phyloP scores from a whole-genome alignment of 2,329 filamentous ascomycete species.

The Drechslerella coelobrocha region DNA sequence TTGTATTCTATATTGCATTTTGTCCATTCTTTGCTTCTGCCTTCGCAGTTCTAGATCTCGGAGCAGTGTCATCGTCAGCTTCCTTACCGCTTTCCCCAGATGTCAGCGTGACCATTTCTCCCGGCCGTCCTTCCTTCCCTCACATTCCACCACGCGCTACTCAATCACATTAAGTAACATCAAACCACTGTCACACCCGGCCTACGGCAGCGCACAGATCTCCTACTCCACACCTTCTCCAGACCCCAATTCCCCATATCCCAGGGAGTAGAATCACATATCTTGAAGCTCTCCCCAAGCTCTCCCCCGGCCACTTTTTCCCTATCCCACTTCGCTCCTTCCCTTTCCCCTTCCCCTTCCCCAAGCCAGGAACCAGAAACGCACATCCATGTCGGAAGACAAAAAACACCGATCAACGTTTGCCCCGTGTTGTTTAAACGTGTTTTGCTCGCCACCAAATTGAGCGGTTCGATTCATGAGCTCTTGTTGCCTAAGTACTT shows the following conservation, averaged over 20 bases:
- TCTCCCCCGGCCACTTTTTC: too few species aligned
- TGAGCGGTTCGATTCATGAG: conserved; percentile 29
- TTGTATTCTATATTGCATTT: conserved; percentile 2
- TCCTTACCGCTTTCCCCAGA: conserved; percentile 2
- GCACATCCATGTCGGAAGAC: conserved; percentile 27
- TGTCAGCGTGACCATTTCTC: background rate
- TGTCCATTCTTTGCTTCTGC: background rate
- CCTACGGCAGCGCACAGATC: conserved; percentile 24
- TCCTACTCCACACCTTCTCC: conserved; percentile 30
- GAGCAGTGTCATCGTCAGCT: conserved; percentile 1
- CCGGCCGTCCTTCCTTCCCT: too few species aligned
- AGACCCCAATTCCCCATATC: conserved; percentile 38
- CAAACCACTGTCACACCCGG: conserved; percentile 30
- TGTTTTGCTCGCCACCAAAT: conserved; percentile 47
- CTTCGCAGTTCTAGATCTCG: background rate
- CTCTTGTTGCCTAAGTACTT: too few species aligned
- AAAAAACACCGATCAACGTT: conserved; percentile 22
- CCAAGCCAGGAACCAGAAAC: too few species aligned
- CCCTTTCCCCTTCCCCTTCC: conserved; percentile 14
- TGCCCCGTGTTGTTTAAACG: conserved; percentile 44
- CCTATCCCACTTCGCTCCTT: too few species aligned
- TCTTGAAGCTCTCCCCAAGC: background rate
- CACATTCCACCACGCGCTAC: conserved; percentile 25
- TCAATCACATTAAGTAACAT: conserved; percentile 43
- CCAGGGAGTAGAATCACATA: conserved; percentile 9